Conservation (phyloP, 768 basidiomycete genomes). For the Suillus ampliporus region DNA sequence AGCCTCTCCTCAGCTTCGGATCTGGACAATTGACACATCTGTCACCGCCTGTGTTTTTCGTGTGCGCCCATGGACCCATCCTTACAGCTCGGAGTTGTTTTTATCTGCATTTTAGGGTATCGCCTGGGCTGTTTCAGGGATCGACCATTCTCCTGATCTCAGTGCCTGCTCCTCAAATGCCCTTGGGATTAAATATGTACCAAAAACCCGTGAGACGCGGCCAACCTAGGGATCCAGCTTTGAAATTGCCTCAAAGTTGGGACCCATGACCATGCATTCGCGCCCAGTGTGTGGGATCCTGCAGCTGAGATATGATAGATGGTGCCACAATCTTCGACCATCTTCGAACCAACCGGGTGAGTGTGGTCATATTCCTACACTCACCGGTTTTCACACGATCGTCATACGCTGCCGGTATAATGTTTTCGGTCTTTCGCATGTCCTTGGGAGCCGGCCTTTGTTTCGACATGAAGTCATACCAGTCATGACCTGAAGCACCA, state of each 20-base stretch:
- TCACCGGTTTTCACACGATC: neutral
- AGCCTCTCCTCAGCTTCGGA: slow-evolving; percentile 6
- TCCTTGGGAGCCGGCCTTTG: neutral
- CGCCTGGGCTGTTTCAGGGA: slow-evolving; percentile 1
- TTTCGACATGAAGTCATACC: slow-evolving; percentile 17
- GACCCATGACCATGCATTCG: neutral
- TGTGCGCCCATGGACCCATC: slow-evolving; percentile 6
- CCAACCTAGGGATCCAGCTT: neutral
- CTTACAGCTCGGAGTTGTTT: neutral
- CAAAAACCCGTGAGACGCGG: slow-evolving; percentile 16
- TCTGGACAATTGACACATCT: slow-evolving; percentile 10
- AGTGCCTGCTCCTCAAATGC: neutral
- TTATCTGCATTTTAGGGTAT: neutral
- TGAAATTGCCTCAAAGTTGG: neutral
- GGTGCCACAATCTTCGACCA: neutral
- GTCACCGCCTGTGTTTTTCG: slow-evolving; percentile 10
- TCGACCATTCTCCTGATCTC: neutral
- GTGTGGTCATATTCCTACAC: neutral
- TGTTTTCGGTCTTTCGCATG: slow-evolving; percentile 2
- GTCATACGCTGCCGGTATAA: neutral
- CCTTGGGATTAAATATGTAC: slow-evolving; percentile 6
- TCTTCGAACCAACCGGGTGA: slow-evolving; percentile 1
- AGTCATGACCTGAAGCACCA: slow-evolving; percentile 5
- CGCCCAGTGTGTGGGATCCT: neutral
- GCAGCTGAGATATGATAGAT: neutral